Evolutionary conservation across 106 monocot species (phyloP).

Genomic region (Dendrobium officinale): DNA sequence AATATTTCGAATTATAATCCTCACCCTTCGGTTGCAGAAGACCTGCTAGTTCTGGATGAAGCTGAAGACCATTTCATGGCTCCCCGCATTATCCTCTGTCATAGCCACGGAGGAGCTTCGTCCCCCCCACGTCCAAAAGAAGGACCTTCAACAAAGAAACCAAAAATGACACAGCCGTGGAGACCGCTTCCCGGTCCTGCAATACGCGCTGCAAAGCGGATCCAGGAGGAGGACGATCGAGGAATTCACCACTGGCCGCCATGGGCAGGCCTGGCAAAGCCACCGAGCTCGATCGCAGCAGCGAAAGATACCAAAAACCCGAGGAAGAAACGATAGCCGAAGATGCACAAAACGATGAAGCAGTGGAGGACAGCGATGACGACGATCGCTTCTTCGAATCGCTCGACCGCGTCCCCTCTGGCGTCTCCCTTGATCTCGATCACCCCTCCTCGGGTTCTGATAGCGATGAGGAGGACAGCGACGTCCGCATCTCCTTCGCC

Average conservation of each 20-base stretch:
- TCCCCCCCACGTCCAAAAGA: background rate
- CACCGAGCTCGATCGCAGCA: background rate
- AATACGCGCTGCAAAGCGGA: background rate
- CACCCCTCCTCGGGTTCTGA: conserved; percentile 38
- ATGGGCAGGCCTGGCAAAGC: background rate
- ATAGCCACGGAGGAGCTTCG: background rate
- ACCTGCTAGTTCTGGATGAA: background rate
- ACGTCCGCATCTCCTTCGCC: conserved; percentile 70
- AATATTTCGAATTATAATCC: too few relatives aligned
- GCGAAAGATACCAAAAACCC: background rate
- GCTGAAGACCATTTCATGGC: background rate
- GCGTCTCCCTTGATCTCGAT: conserved; percentile 42
- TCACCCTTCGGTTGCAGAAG: too few relatives aligned
- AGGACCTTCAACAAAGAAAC: background rate
- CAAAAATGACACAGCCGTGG: background rate
- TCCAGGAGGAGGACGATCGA: background rate
- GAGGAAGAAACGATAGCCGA: conserved; percentile 1
- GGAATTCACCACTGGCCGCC: background rate
- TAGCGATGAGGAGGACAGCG: conserved; percentile 35
- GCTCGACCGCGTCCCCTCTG: conserved; percentile 61
- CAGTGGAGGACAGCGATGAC: conserved; percentile 14
- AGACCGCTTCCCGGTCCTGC: background rate
- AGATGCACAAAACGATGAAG: conserved; percentile 3
- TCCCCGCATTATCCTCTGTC: background rate
- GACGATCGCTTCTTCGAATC: conserved; percentile 60